These are phyloP conservation scores for Phytophthora pluvialis DNA, from an alignment of 352 stramenopile genomes.

Conservation along the genomic window DNA sequence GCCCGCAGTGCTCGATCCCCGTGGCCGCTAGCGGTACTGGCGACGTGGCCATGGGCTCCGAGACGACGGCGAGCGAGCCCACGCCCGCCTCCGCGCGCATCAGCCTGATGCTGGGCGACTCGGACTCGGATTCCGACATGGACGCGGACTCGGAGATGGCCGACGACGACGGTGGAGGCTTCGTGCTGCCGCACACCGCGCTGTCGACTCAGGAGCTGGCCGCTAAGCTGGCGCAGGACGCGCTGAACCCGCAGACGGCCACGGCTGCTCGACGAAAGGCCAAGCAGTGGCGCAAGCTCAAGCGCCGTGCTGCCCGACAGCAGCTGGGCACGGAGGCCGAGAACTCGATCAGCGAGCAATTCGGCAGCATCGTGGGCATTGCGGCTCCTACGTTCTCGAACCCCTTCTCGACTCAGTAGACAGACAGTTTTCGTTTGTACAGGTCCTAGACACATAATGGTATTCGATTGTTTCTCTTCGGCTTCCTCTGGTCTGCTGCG, in stretches of 20 bases:
- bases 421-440: constrained; percentile 17
- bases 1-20: constrained; percentile 55
- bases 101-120: constrained; percentile 55
- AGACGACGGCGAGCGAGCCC: constrained; percentile 15
- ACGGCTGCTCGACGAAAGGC: constrained; percentile 63
- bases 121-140: constrained; percentile 57
- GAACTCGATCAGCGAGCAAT: constrained; percentile 63
- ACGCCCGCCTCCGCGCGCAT: constrained; percentile 36
- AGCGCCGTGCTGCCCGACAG: constrained; percentile 65
- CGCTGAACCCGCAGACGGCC: constrained; percentile 64
- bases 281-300: constrained; percentile 82
- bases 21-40: constrained; percentile 25
- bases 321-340: constrained; percentile 62
- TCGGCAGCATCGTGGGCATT: constrained; percentile 56
- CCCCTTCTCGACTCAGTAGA: constrained; percentile 26
- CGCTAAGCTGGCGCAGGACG: constrained; percentile 61
- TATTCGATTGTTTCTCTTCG: constrained; percentile 39
- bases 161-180: constrained; percentile 27
- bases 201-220: constrained; percentile 52
- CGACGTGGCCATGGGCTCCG: constrained; percentile 27
- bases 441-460: constrained; percentile 32
- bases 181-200: constrained; percentile 19
- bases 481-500: constrained; percentile 35
- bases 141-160: constrained; percentile 63
- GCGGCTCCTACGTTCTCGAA: constrained; percentile 32